phyloP scores from a whole-genome alignment of 1,139 yeast species.

The Yamadazyma triangularis region DNA sequence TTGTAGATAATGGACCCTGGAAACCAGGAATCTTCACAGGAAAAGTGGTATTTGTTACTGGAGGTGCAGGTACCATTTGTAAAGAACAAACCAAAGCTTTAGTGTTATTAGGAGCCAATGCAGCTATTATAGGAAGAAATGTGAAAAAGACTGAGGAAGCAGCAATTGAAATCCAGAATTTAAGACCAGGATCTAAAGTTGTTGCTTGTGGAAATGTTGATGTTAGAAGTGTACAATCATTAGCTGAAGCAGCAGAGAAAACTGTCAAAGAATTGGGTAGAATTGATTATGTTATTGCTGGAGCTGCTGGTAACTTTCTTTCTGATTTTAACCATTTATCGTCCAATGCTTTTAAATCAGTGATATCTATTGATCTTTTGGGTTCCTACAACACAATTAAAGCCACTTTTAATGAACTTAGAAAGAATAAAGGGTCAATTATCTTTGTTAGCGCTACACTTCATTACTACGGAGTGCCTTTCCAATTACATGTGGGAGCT shows the following conservation, averaged over 20 bases:
- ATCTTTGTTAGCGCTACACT: conserved; percentile 81
- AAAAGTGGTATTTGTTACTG: conserved; percentile 86
- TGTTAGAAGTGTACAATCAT: conserved; percentile 61
- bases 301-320: conserved; percentile 93
- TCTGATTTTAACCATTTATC: conserved; percentile 75
- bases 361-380: conserved; percentile 73
- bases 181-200: conserved; percentile 61
- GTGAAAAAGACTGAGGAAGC: conserved; percentile 57
- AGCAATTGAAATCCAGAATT: conserved; percentile 55
- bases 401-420: conserved; percentile 66
- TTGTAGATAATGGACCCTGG: conserved; percentile 5
- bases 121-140: conserved; percentile 80
- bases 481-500: conserved; percentile 84
- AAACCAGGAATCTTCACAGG: conserved; percentile 68
- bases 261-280: conserved; percentile 66
- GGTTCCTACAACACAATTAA: conserved; percentile 88
- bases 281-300: conserved; percentile 84
- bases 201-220: conserved; percentile 68
- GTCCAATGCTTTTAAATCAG: conserved; percentile 82
- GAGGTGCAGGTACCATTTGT: conserved; percentile 94
- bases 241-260: conserved; percentile 56
- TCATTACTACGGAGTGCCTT: conserved; percentile 82
- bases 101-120: conserved; percentile 78
- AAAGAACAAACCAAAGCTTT: conserved; percentile 81
- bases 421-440: conserved; percentile 63